Conservation (phyloP, 768 basidiomycete species). For the Dioszegia hungarica region DNA sequence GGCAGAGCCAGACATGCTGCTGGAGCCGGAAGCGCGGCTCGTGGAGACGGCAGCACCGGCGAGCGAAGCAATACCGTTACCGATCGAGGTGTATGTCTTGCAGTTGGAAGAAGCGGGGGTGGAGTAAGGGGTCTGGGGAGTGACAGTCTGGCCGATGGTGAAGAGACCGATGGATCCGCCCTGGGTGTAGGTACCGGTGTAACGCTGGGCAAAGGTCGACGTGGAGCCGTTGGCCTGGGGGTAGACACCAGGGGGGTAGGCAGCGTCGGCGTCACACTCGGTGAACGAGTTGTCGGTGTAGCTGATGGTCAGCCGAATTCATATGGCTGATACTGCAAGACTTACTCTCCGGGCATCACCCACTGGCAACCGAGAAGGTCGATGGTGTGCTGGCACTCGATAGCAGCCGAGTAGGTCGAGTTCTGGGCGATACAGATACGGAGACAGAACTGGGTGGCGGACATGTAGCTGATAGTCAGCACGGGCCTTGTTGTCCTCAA, state of each 20-base stretch:
- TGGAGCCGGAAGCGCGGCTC: conserved; percentile 48
- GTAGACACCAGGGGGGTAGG: conserved; percentile 52
- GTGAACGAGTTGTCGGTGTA: conserved; percentile 52
- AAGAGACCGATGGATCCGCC: conserved; percentile 29
- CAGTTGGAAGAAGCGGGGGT: conserved; percentile 51
- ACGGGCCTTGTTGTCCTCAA: neutral
- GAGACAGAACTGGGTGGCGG: conserved; percentile 53
- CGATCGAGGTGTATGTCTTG: conserved; percentile 45
- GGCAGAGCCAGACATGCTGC: conserved; percentile 32
- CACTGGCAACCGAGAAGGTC: conserved; percentile 49
- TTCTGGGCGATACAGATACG: conserved; percentile 53
- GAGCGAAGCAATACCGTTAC: conserved; percentile 31
- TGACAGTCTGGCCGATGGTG: conserved; percentile 49
- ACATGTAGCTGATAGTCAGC: conserved; percentile 48
- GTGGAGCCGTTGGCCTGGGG: conserved; percentile 44
- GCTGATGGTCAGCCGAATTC: conserved; percentile 12
- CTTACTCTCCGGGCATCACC: conserved; percentile 51
- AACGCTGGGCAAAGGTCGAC: conserved; percentile 50
- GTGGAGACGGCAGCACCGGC: conserved; percentile 32
- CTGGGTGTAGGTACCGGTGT: conserved; percentile 49
- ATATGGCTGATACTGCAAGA: conserved; percentile 5
- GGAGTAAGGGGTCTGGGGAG: conserved; percentile 43
- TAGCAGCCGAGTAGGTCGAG: conserved; percentile 49
- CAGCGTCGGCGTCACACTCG: conserved; percentile 52
- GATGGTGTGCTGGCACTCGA: conserved; percentile 47